Percentiles rank a stretch among this genome's conserved stretches.
Evolutionary conservation across 2,329 filamentous ascomycete species (phyloP).

Genomic region (Escovopsis weberi): DNA sequence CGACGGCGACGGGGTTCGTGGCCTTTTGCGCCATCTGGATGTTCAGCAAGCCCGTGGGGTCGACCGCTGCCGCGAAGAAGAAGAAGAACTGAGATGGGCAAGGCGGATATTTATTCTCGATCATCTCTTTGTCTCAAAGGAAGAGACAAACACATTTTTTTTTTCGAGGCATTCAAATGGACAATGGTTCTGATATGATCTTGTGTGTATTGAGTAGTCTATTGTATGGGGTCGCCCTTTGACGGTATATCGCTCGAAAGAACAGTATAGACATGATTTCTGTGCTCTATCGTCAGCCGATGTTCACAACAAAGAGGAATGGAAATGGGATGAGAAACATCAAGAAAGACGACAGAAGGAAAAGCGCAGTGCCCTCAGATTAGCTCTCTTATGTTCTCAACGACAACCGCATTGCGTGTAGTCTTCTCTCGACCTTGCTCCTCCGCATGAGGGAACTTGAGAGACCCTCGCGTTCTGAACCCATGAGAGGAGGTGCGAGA

Average conservation of each 20-base stretch:
- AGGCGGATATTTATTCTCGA: not conserved
- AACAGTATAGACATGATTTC: no score
- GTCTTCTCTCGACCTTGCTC: not conserved
- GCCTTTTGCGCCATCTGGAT: conserved; percentile 81
- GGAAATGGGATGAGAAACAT: no score
- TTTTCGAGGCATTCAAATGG: no score
- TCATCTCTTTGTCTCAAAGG: not conserved
- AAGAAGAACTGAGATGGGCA: conserved; percentile 2
- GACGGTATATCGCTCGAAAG: no score
- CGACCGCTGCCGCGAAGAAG: conserved; percentile 12
- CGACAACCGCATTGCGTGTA: conserved; percentile 21
- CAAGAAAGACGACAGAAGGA: not conserved
- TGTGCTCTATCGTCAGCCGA: no score
- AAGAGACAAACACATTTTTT: not conserved
- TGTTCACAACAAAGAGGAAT: no score
- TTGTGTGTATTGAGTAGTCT: no score
- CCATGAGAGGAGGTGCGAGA: not conserved
- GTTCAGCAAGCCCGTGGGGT: conserved; percentile 41
- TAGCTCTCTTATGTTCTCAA: conserved; percentile 42
- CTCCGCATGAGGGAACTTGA: not conserved
- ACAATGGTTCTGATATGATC: no score
- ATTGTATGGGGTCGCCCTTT: no score
- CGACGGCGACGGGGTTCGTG: conserved; percentile 72
- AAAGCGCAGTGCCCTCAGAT: conserved; percentile 31
- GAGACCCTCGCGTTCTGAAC: not conserved